Conservation (phyloP, 2,329 filamentous ascomycete genomes). For the Xylaria sp. region DNA sequence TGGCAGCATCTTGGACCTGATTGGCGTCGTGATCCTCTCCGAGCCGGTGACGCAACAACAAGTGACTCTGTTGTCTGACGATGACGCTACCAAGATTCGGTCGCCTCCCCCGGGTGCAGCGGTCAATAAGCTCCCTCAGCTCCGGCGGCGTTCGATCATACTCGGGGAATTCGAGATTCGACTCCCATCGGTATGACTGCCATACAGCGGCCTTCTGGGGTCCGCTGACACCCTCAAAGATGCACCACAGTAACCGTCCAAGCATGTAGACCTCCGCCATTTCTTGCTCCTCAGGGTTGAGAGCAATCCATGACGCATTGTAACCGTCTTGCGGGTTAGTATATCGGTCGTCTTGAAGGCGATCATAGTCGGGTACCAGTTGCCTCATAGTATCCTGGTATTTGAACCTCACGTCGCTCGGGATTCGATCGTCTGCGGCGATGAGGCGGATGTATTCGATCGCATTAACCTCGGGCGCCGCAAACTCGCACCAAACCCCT, state of each 20-base stretch:
- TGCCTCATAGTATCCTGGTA: conserved; percentile 56
- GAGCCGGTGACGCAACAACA: conserved; percentile 55
- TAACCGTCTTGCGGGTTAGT: conserved; percentile 61
- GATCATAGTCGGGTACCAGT: conserved; percentile 60
- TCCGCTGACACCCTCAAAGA: conserved; percentile 69
- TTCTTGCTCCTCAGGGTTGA: conserved; percentile 64
- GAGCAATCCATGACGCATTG: conserved; percentile 66
- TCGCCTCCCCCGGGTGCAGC: conserved; percentile 62
- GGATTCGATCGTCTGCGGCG: conserved; percentile 60
- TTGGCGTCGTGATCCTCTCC: conserved; percentile 50
- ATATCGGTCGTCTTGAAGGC: conserved; percentile 56
- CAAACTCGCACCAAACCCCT: conserved; percentile 71
- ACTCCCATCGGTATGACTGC: conserved; percentile 68
- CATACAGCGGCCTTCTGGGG: conserved; percentile 67
- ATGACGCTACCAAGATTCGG: conserved; percentile 57
- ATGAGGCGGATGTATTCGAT: conserved; percentile 67
- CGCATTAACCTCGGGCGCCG: conserved; percentile 68
- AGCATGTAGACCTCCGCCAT: conserved; percentile 71
- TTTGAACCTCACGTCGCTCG: conserved; percentile 51
- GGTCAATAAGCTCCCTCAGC: conserved; percentile 60
- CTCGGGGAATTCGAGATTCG: conserved; percentile 65
- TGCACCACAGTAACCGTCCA: conserved; percentile 69
- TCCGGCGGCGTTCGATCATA: conserved; percentile 59
- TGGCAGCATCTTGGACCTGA: conserved; percentile 50
- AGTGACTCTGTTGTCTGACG: conserved; percentile 56